Base-by-base conservation (phyloP, 2,329 filamentous ascomycete genomes). In the Cladophialophora bantiana region DNA sequence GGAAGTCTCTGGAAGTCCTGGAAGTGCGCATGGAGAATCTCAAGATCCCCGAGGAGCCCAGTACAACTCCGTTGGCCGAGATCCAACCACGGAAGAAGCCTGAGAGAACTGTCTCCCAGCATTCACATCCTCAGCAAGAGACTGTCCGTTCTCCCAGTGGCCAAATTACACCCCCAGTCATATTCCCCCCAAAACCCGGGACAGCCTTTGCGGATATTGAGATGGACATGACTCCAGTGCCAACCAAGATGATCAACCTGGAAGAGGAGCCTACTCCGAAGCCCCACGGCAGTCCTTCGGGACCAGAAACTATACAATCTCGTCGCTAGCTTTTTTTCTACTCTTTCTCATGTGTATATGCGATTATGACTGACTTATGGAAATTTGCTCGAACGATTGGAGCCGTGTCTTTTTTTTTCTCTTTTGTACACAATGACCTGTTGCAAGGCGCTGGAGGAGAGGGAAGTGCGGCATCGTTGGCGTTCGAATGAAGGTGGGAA, bases 101-200 rank as follows among this genome's bases (percentile, higher is more conserved):
- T 32, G 66, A 69, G 40, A 54, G 70, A 73, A 77, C 73, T 71
- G 62, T 59, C 42, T 65, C 68, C 6, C 64, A 73, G 36, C 72
- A 74, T 62, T 71, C 74, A 63, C 74, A 66, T 69, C 75, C 53
- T 62, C 76, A 36, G 69, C 76, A 64, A 70, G 74, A 55, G 26
- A 40, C 26, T 50, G 54, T 71, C n/a, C 62, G 64, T 45, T 65
- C 61, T 13, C 26, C 59, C 20, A 70, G 70, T 42, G 71, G 73
- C n/a, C 76, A 79, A 2, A 78, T 85, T 62, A 85, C 83, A 66
- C 84, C 84, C 65, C 84, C 84, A 3, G 80, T 83, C 66, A 76
- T 85, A 31, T 85, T 86, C 68, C 80, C 82, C 7, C 77, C 69
- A 10, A 70, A 74, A 10, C 82, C 82, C 1, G 83, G 82, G 7